Percentiles rank a stretch among this genome's conserved stretches.
These are phyloP conservation scores for Elasticomyces elasticus DNA, from an alignment of 495 filamentous ascomycete species.

Conservation along the genomic window DNA sequence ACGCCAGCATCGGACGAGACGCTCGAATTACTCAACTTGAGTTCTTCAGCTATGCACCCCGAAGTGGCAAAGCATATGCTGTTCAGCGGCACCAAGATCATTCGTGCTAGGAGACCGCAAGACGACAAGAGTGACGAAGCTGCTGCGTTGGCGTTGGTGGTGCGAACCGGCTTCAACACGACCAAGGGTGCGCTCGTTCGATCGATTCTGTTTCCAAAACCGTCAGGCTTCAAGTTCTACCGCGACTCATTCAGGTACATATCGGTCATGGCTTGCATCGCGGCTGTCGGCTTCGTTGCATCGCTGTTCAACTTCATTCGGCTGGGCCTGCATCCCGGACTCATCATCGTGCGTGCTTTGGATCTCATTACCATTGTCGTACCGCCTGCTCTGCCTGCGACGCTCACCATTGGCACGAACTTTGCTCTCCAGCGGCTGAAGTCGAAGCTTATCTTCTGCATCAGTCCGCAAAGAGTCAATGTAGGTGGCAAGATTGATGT, in stretches of 20 bases:
- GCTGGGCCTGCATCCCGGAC: slow-evolving; percentile 70
- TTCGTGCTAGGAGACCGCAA: slow-evolving; percentile 79
- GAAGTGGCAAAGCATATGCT: slow-evolving; percentile 79
- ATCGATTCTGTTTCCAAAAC: slow-evolving; percentile 98
- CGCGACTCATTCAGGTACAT: slow-evolving; percentile 97
- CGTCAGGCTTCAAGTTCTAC: slow-evolving; percentile 96
- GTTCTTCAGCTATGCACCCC: slow-evolving; percentile 65
- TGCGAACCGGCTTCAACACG: slow-evolving; percentile 91
- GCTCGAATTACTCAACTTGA: slow-evolving; percentile 60
- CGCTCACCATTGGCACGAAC: slow-evolving; percentile 89
- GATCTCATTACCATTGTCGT: slow-evolving; percentile 98
- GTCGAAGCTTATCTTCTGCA: slow-evolving; percentile 86
- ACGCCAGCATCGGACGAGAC: slow-evolving; percentile 74
- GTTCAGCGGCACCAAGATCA: slow-evolving; percentile 91
- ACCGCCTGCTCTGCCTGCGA: slow-evolving; percentile 92
- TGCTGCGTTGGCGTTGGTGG: slow-evolving; percentile 81
- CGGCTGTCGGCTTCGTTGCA: slow-evolving; percentile 73
- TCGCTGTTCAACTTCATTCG: slow-evolving; percentile 90
- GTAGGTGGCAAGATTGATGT: slow-evolving; percentile 92
- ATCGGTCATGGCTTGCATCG: slow-evolving; percentile 89
- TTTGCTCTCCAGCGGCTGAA: slow-evolving; percentile 84
- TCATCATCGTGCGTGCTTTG: slow-evolving; percentile 83
- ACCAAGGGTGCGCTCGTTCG: slow-evolving; percentile 94
- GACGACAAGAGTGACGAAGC: slow-evolving; percentile 79
- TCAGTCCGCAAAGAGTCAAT: slow-evolving; percentile 92